A percentile compares a stretch with the other conserved stretches of the same genome.
Conservation (phyloP, 495 filamentous ascomycete genomes). For the Aspergillus ellipticus region DNA sequence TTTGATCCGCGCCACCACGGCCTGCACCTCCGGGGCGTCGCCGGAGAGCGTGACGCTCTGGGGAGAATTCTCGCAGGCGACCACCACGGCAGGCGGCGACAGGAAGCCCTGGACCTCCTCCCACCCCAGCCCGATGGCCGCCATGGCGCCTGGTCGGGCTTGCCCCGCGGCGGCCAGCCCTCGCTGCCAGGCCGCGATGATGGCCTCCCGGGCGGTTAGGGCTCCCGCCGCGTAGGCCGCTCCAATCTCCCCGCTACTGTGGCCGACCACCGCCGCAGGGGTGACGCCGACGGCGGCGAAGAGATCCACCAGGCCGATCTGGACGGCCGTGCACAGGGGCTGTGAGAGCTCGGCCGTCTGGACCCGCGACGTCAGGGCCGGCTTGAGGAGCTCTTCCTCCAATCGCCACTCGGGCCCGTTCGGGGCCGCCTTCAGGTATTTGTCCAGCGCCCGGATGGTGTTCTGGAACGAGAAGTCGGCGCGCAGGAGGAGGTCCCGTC, state of each 20-base stretch:
- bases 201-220: conserved; percentile 11
- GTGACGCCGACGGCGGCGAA: conserved; percentile 9
- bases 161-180: conserved; percentile 1
- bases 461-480: background rate
- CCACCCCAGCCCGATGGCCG: conserved; percentile 46
- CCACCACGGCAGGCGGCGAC: conserved; percentile 18
- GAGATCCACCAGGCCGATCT: conserved; percentile 17
- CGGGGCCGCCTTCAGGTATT: conserved; percentile 5
- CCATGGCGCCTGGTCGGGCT: conserved; percentile 9
- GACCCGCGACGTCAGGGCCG: background rate
- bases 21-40: conserved; percentile 36
- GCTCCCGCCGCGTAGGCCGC: conserved; percentile 23
- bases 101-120: conserved; percentile 21
- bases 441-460: conserved; percentile 10
- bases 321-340: conserved; percentile 18
- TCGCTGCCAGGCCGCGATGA: conserved; percentile 17
- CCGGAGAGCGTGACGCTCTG: conserved; percentile 41
- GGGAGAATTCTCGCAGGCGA: conserved; percentile 47
- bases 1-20: conserved; percentile 30
- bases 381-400: conserved; percentile 2
- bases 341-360: conserved; percentile 13
- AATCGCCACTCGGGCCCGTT: conserved; percentile 15
- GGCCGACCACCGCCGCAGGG: conserved; percentile 21
- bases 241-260: conserved; percentile 26
- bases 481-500: conserved; percentile 8